These are phyloP conservation scores for Rhipidocladum racemiflorum DNA, from an alignment of 176 grass and related monocot species.

Conservation along the genomic window DNA sequence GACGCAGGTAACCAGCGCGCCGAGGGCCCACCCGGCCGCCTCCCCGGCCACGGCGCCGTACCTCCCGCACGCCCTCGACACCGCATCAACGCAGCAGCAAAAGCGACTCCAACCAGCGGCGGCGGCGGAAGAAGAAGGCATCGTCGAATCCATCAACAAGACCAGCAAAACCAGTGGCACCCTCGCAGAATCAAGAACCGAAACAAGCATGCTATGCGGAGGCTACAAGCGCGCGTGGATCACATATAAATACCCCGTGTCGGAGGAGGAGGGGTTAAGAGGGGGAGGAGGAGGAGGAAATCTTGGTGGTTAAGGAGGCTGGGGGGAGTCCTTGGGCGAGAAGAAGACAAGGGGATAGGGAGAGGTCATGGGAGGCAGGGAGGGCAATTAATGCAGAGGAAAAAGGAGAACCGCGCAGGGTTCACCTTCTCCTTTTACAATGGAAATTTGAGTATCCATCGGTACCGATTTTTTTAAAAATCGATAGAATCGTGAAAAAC, in stretches of 20 bases:
- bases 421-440: no score
- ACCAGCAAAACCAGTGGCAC: neutral
- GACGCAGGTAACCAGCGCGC: slow-evolving; percentile 60
- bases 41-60: slow-evolving; percentile 6
- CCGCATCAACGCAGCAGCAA: slow-evolving; percentile 9
- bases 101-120: neutral
- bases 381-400: slow-evolving; percentile 22
- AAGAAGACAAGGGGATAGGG: neutral
- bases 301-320: slow-evolving; percentile 17
- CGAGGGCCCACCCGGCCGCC: slow-evolving; percentile 39
- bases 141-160: slow-evolving; percentile 38
- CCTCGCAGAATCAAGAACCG: neutral
- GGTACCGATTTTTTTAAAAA: no score
- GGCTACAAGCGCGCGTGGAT: neutral
- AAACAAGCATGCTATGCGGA: neutral
- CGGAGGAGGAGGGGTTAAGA: neutral
- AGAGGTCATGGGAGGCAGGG: slow-evolving; percentile 17
- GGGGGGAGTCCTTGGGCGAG: neutral
- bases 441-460: no score
- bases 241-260: slow-evolving; percentile 27
- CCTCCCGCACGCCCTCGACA: slow-evolving; percentile 24
- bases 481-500: no score
- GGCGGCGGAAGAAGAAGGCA: neutral
- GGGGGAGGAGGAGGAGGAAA: slow-evolving; percentile 3
- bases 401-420: no score